Percentiles rank a stretch among this genome's conserved stretches.
These are phyloP conservation scores for Leccinum variabile DNA, from an alignment of 1,284 basidiomycete species.

Conservation along the genomic window DNA sequence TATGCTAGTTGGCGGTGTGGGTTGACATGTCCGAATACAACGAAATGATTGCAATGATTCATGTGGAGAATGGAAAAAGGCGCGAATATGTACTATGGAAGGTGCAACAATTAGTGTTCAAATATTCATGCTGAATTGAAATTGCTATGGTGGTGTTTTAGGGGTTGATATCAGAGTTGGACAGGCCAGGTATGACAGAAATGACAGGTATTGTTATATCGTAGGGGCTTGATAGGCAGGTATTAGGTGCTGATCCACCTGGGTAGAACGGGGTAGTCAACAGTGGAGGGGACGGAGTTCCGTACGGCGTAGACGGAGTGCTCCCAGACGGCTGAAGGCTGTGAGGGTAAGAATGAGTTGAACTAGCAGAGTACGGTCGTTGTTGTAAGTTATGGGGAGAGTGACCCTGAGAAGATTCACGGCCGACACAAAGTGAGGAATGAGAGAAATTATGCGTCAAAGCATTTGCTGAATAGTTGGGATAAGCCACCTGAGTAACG, in stretches of 20 bases:
- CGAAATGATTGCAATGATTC: conserved; percentile 16
- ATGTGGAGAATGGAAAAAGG: conserved; percentile 1
- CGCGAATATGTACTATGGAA: conserved; percentile 28
- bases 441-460: conserved; percentile 14
- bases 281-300: conserved; percentile 35
- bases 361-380: conserved; percentile 27
- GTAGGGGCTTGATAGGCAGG: conserved; percentile 12
- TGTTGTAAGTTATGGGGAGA: conserved; percentile 11
- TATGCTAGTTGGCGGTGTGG: conserved; percentile 17
- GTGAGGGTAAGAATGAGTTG: conserved; percentile 18
- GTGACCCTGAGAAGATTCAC: conserved; percentile 12
- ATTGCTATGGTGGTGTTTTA: conserved; percentile 10
- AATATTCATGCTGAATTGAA: conserved; percentile 3
- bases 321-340: conserved; percentile 9
- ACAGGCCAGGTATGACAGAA: conserved; percentile 20
- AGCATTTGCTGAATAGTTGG: conserved; percentile 15
- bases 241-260: conserved; percentile 18
- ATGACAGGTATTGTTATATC: conserved; percentile 12
- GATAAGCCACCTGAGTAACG: conserved; percentile 21
- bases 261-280: conserved; percentile 41
- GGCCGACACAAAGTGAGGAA: conserved; percentile 13
- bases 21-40: conserved; percentile 17
- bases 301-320: conserved; percentile 13
- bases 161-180: conserved; percentile 10
- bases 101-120: conserved; percentile 9